Evolutionary conservation across 352 stramenopile species (phyloP), one percentile per base, ranked within the genome.

Genomic region (Globisporangium radiosum): DNA sequence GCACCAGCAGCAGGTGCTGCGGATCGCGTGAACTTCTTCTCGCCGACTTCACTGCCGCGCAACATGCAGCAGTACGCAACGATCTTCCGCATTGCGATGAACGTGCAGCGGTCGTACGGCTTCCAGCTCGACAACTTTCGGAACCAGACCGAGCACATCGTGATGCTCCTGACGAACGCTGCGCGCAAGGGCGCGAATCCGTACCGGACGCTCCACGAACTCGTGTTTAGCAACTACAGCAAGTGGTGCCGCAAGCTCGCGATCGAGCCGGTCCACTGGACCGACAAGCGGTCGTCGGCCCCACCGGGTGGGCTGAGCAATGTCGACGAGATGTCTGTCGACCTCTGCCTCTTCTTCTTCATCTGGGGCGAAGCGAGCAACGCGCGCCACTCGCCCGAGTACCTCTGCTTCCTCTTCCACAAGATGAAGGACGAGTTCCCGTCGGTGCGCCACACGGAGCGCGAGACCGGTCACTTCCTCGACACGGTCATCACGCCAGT

Each of bases 281-380:
- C 61, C 51, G 78, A 91, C 42, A 66, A 75, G n/a, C 73, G 76
- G 1, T 42, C 15, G 40, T 44, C 67, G 0, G 71, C 87, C 69
- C 98, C 90, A 65, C 7, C 7, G 7, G 82, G 77, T 44, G 79
- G 80, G 2, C 60, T 91, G 19, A 98, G 68, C 63, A 98, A 66
- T 7, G 70, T 93, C n/a, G 85, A 95, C 61, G 85, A 94, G 61
- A 90, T 94, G 37, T 87, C 76, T 5, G 75, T 93, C 42, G 87
- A 95, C 59, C 69, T 95, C 37, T 94, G 85, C 19, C 64, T 99
- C 7, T 99, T 97, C 69, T 98, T 99, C 70, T 99, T 98, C 71
- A 97, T 99, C 56, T 99, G 97, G 97, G 97, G 97, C 19, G 97
- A 99, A 76, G 88, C 88, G 0, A 97, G 90, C 60, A 99, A 99